phyloP scores from a whole-genome alignment of 1,284 basidiomycete species.

The Pseudozyma pruni region DNA sequence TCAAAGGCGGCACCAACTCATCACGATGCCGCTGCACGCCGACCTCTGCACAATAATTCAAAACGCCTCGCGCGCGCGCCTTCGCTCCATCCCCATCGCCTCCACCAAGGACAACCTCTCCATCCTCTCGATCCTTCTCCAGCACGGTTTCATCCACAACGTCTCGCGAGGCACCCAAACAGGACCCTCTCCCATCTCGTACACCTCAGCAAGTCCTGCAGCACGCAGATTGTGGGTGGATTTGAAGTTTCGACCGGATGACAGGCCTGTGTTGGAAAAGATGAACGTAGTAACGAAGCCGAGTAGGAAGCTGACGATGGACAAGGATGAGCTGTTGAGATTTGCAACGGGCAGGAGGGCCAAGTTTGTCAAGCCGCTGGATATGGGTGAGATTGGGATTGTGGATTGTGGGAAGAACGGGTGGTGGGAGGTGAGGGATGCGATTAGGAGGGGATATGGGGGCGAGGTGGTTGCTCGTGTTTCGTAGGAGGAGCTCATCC shows the following conservation, averaged over 20 bases:
- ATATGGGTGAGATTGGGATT: slow-evolving; percentile 87
- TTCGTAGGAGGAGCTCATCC: slow-evolving; percentile 40
- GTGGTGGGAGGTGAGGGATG: slow-evolving; percentile 69
- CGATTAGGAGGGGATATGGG: slow-evolving; percentile 66
- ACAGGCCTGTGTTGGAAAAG: slow-evolving; percentile 79
- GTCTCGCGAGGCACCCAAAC: slow-evolving; percentile 81
- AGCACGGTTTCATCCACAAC: slow-evolving; percentile 83
- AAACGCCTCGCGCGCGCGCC: slow-evolving; percentile 86
- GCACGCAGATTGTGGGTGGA: slow-evolving; percentile 79
- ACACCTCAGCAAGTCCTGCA: slow-evolving; percentile 70
- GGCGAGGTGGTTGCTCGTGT: slow-evolving; percentile 69
- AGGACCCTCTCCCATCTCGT: slow-evolving; percentile 75
- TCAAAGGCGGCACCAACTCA: no score
- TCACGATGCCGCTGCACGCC: slow-evolving; percentile 72
- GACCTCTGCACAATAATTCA: slow-evolving; percentile 84
- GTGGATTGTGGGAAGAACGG: slow-evolving; percentile 75
- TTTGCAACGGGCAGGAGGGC: slow-evolving; percentile 72
- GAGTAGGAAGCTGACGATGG: slow-evolving; percentile 79
- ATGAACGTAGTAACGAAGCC: slow-evolving; percentile 82
- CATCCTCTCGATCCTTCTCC: slow-evolving; percentile 84
- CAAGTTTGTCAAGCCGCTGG: slow-evolving; percentile 76
- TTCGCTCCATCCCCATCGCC: slow-evolving; percentile 77
- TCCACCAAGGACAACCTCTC: slow-evolving; percentile 84
- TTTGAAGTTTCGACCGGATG: slow-evolving; percentile 83
- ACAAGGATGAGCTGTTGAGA: slow-evolving; percentile 76